A percentile compares a stretch with the other conserved stretches of the same genome.
Conservation (phyloP, 2,329 filamentous ascomycete genomes). For the Fusarium mangiferae region DNA sequence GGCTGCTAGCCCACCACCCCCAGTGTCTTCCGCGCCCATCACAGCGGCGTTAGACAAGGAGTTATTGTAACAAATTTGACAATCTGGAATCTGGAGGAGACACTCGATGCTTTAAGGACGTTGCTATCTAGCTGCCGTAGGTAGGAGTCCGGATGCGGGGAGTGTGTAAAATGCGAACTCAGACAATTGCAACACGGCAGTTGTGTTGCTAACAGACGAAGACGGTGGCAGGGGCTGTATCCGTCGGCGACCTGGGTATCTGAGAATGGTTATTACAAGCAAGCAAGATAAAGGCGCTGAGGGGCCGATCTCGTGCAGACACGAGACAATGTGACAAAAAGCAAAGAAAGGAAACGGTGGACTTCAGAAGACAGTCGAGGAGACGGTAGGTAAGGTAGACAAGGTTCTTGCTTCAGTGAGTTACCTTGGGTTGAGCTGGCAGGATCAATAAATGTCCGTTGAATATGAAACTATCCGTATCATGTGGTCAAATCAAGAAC, state of each 20-base stretch:
- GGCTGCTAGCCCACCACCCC: slow-evolving; percentile 6
- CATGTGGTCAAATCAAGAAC: slow-evolving; percentile 39
- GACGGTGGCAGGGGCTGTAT: slow-evolving; percentile 8
- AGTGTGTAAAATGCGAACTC: not conserved
- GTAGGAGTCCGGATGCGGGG: slow-evolving; percentile 29
- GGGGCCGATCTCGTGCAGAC: not conserved
- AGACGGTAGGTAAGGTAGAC: not conserved
- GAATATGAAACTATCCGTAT: slow-evolving; percentile 28
- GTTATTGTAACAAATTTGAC: slow-evolving; percentile 5
- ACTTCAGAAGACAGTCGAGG: not conserved
- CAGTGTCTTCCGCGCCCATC: slow-evolving; percentile 28
- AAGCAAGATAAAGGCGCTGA: not conserved
- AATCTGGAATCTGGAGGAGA: slow-evolving; percentile 7
- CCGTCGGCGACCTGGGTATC: slow-evolving; percentile 1
- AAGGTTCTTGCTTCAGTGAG: not conserved
- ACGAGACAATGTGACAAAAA: not conserved
- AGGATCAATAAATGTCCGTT: slow-evolving; percentile 29
- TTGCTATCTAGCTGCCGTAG: slow-evolving; percentile 2
- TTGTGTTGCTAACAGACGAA: slow-evolving; percentile 1
- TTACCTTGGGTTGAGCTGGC: not conserved
- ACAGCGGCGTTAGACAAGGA: slow-evolving; percentile 1
- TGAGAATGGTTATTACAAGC: slow-evolving; percentile 23
- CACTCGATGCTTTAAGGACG: slow-evolving; percentile 15
- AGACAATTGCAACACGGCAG: slow-evolving; percentile 6
- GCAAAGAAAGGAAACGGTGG: not conserved